phyloP scores from a whole-genome alignment of 495 filamentous ascomycete genomes.

The Usnea hakonensis region DNA sequence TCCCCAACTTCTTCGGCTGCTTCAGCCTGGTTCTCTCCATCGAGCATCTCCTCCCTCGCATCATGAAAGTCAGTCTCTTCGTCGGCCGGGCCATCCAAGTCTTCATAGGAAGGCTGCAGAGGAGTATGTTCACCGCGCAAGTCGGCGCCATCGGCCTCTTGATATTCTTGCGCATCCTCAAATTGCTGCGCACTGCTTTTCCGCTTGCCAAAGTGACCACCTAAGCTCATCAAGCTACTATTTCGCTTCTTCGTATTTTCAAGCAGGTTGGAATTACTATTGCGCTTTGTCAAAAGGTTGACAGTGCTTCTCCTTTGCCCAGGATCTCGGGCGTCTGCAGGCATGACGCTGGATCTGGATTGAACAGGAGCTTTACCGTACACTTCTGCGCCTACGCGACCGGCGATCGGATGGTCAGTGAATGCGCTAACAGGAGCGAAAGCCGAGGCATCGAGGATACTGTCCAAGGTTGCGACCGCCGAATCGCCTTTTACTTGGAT shows the following conservation, averaged over 20 bases:
- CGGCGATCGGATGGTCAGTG: constrained; percentile 83
- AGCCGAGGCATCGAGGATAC: constrained; percentile 89
- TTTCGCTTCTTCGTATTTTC: constrained; percentile 18
- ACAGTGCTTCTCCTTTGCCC: constrained; percentile 11
- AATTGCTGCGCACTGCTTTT: constrained; percentile 22
- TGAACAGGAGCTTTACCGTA: constrained; percentile 44
- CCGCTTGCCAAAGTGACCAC: constrained; percentile 18
- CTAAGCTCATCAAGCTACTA: constrained; percentile 24
- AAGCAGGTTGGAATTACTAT: constrained; percentile 20
- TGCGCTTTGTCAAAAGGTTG: constrained; percentile 21
- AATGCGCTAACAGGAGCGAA: constrained; percentile 89
- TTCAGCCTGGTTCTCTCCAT: constrained; percentile 33
- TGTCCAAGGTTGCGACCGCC: constrained; percentile 82
- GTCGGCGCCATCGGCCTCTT: constrained; percentile 36
- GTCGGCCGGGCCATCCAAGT: constrained; percentile 22
- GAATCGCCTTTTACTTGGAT: constrained; percentile 71
- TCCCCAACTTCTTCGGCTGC: constrained; percentile 37
- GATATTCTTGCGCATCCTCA: constrained; percentile 19
- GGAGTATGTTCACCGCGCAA: constrained; percentile 26
- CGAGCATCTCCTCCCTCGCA: constrained; percentile 28
- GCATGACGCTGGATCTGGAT: constrained; percentile 22
- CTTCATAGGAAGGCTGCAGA: constrained; percentile 20
- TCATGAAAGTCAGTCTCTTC: constrained; percentile 17
- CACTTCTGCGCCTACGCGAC: constrained; percentile 58
- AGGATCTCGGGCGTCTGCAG: constrained; percentile 24